Percentiles rank a stretch among this genome's conserved stretches.
phyloP scores from a whole-genome alignment of 192 early-diverging fungal genomes.

The Coemansia sp. region DNA sequence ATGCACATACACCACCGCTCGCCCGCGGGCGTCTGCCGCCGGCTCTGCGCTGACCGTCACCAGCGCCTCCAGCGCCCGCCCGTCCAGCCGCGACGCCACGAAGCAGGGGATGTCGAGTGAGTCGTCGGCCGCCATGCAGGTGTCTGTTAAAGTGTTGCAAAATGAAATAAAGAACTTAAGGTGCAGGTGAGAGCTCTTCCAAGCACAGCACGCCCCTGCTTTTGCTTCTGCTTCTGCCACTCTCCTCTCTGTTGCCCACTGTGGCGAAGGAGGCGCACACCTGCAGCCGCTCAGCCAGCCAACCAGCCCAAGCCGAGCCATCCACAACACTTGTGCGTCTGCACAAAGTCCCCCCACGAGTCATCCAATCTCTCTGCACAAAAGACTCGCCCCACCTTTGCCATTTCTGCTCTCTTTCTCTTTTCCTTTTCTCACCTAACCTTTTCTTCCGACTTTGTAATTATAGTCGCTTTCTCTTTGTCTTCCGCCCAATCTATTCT shows the following conservation, averaged over 20 bases:
- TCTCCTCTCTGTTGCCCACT: background rate
- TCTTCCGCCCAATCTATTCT: conserved; percentile 11
- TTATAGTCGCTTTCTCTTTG: conserved; percentile 23
- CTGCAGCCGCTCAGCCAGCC: too few species aligned
- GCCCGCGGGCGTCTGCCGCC: background rate
- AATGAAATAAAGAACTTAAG: too few species aligned
- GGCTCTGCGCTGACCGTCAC: conserved; percentile 16
- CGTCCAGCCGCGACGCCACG: conserved; percentile 51
- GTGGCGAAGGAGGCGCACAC: conserved; percentile 5
- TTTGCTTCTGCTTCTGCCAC: too few species aligned
- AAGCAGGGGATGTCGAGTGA: conserved; percentile 42
- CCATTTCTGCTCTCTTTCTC: conserved; percentile 6
- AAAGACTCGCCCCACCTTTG: background rate
- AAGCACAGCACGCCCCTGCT: background rate
- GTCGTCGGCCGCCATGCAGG: conserved; percentile 34
- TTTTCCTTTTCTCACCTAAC: conserved; percentile 1
- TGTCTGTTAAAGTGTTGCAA: too few species aligned
- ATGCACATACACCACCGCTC: conserved; percentile 42
- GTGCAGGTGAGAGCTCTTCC: background rate
- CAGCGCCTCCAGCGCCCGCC: conserved; percentile 43
- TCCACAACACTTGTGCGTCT: too few species aligned
- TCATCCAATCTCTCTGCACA: background rate
- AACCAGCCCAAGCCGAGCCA: too few species aligned
- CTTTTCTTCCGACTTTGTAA: conserved; percentile 25
- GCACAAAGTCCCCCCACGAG: background rate